Base-by-base conservation (phyloP, 257 asterid species). In the Fraxinus cuspidata region DNA sequence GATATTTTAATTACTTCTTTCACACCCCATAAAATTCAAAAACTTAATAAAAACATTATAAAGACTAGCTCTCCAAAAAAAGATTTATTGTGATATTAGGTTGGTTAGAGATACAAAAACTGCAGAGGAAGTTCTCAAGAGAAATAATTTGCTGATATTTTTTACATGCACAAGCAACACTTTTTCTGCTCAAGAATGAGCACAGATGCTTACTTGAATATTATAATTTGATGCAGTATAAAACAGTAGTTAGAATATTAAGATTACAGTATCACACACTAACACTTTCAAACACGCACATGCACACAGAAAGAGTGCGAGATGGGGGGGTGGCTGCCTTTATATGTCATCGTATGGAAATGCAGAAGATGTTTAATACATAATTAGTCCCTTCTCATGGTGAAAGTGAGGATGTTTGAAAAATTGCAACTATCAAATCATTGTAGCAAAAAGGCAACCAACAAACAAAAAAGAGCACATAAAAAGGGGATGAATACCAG, bases 331-430 rank as follows among this genome's bases (percentile, higher is more conserved):
- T 19, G 5, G 3, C 0, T 23, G 1, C 21, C 10, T 10, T 2
- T 16, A n/a, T 53, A 7, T 51, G n/a, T 13, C n/a, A 32, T 21
- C 4, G 51, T 11, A 51, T 19, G n/a, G 64, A 29, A 74, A 40
- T 58, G 58, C 65, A 73, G 64, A 37, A 63, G 77, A 25, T 15
- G 16, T 16, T n/a, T n/a, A 4, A 71, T 60, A 64, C 37, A 64
- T 56, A 31, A 38, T 37, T 27, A 40, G 31, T 77, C 70, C 74
- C 70, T 70, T 60, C 42, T 58, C 31, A 76, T 58, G 27, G 78
- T 23, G 3, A 76, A 18, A 18, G 15, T 16, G 51, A 68, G 72
- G 71, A 70, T 11, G 53, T 71, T 19, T 37, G 9, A 40, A 51
- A 49, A 23, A 15, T 15, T 38, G 3, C 49, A 85, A 53, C 42